phyloP scores from a whole-genome alignment of 805 yeast species.

The Yamadazyma tumulicola region DNA sequence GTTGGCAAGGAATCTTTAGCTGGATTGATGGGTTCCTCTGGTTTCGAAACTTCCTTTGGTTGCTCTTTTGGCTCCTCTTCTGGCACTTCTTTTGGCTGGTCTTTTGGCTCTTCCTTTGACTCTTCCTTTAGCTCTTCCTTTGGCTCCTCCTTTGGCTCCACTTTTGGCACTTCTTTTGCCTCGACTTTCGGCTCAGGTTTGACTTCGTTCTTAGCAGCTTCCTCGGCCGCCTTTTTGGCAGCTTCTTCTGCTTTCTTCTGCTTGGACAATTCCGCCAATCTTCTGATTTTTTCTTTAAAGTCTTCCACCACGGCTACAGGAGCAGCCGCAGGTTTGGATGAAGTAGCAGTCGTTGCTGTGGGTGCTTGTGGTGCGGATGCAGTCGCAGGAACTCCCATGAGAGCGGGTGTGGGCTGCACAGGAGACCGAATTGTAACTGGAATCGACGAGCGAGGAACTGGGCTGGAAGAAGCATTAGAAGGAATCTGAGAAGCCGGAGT shows the following conservation, averaged over 20 bases:
- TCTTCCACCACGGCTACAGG: slow-evolving; percentile 13
- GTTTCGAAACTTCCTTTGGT: slow-evolving; percentile 4
- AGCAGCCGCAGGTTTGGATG: slow-evolving; percentile 7
- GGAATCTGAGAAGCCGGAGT: slow-evolving; percentile 5
- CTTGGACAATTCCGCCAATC: slow-evolving; percentile 7
- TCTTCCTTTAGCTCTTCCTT: slow-evolving; percentile 11
- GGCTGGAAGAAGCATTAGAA: slow-evolving; percentile 5
- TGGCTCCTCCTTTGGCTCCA: slow-evolving; percentile 11
- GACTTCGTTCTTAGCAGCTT: slow-evolving; percentile 10
- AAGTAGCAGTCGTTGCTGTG: slow-evolving; percentile 6
- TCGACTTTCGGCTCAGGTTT: slow-evolving; percentile 4
- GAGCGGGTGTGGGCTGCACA: not conserved
- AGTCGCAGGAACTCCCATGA: slow-evolving; percentile 7
- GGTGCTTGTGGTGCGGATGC: not conserved
- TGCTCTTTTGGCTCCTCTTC: slow-evolving; percentile 8
- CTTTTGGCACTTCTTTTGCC: slow-evolving; percentile 6
- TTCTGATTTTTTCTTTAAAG: slow-evolving; percentile 11
- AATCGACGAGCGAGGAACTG: not conserved
- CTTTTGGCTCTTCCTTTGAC: slow-evolving; percentile 10
- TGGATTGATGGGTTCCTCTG: slow-evolving; percentile 2
- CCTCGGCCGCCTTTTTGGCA: slow-evolving; percentile 4
- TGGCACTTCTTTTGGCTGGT: slow-evolving; percentile 18
- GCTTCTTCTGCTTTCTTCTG: slow-evolving; percentile 6
- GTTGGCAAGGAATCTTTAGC: slow-evolving; percentile 4
- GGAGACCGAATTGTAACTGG: not conserved